These are phyloP conservation scores for Talaromyces thailandensis DNA, from an alignment of 495 filamentous ascomycete species.

Conservation along the genomic window DNA sequence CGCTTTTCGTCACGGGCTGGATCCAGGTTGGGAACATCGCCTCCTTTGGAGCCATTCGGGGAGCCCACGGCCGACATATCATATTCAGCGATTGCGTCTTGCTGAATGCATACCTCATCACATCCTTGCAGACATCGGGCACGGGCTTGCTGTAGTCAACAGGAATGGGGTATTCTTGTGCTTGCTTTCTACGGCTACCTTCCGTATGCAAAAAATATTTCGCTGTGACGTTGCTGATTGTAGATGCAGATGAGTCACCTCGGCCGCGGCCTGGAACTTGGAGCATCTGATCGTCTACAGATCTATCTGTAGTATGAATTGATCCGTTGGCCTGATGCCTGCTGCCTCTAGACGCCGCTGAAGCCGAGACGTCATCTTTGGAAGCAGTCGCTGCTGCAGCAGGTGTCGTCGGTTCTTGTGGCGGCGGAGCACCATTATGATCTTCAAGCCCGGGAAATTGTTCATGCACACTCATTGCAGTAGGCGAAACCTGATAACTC, in stretches of 20 bases:
- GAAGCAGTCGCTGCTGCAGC: background rate
- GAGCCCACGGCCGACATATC: conserved; percentile 7
- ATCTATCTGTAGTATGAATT: background rate
- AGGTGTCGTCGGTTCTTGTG: too few species aligned
- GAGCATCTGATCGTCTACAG: background rate
- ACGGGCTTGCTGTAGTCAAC: conserved; percentile 5
- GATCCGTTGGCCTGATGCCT: background rate
- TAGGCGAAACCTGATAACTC: background rate
- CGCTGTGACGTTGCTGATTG: background rate
- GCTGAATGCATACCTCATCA: background rate
- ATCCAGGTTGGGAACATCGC: background rate
- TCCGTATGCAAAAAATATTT: background rate
- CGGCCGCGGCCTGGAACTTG: background rate
- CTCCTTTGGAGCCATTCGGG: background rate
- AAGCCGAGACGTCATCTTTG: background rate
- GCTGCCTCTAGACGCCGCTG: background rate
- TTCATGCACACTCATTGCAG: background rate
- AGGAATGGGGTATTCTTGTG: background rate
- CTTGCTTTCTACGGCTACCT: background rate
- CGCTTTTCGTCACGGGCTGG: background rate
- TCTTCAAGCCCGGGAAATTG: background rate
- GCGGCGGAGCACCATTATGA: background rate
- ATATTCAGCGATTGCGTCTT: conserved; percentile 1
- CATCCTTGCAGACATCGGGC: conserved; percentile 3
- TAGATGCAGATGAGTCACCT: background rate